Percentiles rank a stretch among this genome's conserved stretches.
These are phyloP conservation scores for Schizopora paradoxa DNA, from an alignment of 1,284 basidiomycete species.

Conservation along the genomic window DNA sequence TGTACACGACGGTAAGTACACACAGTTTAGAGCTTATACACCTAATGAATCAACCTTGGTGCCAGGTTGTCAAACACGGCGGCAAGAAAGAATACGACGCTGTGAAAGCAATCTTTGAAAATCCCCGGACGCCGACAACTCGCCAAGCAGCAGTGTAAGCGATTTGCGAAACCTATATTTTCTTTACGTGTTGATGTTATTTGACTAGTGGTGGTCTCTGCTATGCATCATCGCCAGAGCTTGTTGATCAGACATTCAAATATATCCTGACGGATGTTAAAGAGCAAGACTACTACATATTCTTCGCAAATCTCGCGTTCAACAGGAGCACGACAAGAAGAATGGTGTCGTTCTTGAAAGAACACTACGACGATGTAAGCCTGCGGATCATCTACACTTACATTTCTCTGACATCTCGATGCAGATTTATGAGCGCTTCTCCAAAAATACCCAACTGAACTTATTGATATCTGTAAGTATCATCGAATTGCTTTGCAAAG, in stretches of 20 bases:
- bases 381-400: not conserved
- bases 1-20: conserved; percentile 44
- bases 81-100: conserved; percentile 77
- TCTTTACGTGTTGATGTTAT: conserved; percentile 2
- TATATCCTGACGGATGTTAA: conserved; percentile 51
- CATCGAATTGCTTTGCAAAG: conserved; percentile 2
- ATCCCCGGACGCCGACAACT: conserved; percentile 69
- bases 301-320: conserved; percentile 38
- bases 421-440: conserved; percentile 68
- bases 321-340: conserved; percentile 42
- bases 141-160: conserved; percentile 65
- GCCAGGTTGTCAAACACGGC: conserved; percentile 65
- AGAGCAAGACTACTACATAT: conserved; percentile 63
- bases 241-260: conserved; percentile 55
- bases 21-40: conserved; percentile 21
- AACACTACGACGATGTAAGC: conserved; percentile 60
- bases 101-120: conserved; percentile 64
- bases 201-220: conserved; percentile 37
- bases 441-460: conserved; percentile 58
- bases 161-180: conserved; percentile 10
- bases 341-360: conserved; percentile 43
- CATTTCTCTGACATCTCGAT: not conserved
- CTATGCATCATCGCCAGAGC: conserved; percentile 36
- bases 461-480: conserved; percentile 44
- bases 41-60: not conserved